Evolutionary conservation across 768 basidiomycete species (phyloP), one percentile per base, ranked within the genome.

Genomic region (Nevesoporus exiguus): DNA sequence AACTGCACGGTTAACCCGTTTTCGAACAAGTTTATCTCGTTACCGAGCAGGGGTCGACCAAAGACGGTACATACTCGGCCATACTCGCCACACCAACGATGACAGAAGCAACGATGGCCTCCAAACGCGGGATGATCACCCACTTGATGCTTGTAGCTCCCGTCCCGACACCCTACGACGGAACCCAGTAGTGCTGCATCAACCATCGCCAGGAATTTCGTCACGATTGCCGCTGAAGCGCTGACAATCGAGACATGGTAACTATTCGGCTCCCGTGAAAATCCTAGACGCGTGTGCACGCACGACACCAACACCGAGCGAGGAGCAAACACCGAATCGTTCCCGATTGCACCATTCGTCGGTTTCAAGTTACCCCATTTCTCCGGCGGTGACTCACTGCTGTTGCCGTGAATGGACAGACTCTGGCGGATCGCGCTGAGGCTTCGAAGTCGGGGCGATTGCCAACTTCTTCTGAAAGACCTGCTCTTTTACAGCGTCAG

Each of bases 251-350:
- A 14, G 41, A 15, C 41, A 24, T 24, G 41, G 22, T 24, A 24
- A 43, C 41, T 24, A 43, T 42, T 42, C 41, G n/a, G 24, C 5
- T 24, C 7, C 3, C 10, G 41, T 25, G 41, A 7, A 25, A 43
- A 25, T 25, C 41, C 24, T 4, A 25, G 24, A 43, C 41, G 27
- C 41, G 41, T 42, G 41, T 43, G 24, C 41, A 25, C 15, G 40
- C 40, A 41, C 40, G 40, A 22, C 40, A 25, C 25, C 41, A 7
- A 43, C 41, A 15, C 7, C 10, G 24, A 43, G 21, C 40, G 11
- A 54, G 43, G 36, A 55, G 7, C 54, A 33, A 14, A 47, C 37
- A 5, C 19, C 31, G 54, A 55, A 55, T 17, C 13, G 13, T 39
- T 21, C 29, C 39, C 27, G 29, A n/a, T 25, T 14, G 22, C 24